A percentile compares a stretch with the other conserved stretches of the same genome.
Conservation (phyloP, 176 grass and related monocot genomes). For the Themeda triandra region DNA sequence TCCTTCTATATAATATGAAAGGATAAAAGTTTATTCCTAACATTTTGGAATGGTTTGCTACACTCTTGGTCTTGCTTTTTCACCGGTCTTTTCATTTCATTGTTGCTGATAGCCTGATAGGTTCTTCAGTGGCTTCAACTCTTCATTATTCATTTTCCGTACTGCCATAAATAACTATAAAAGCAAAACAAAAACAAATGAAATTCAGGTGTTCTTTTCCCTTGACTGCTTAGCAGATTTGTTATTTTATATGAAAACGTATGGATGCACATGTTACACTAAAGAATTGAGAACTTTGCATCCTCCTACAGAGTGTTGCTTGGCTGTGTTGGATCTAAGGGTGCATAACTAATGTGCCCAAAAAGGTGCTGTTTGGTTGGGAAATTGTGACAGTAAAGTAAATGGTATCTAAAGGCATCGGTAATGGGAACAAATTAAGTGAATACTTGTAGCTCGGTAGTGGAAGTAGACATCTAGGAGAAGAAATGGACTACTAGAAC, state of each 20-base stretch:
- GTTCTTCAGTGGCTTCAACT: conserved; percentile 4
- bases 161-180: neutral
- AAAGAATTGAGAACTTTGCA: neutral
- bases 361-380: neutral
- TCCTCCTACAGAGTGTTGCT: neutral
- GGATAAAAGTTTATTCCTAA: conserved; percentile 8
- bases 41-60: neutral
- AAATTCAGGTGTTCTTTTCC: neutral
- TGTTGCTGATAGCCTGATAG: neutral
- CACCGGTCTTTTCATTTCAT: neutral
- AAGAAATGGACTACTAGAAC: neutral
- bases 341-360: neutral
- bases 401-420: neutral
- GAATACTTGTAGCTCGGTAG: neutral
- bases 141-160: neutral
- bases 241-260: neutral
- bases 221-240: neutral
- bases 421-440: neutral
- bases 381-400: neutral
- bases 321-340: neutral
- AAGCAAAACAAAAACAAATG: neutral
- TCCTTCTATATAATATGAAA: conserved; percentile 1
- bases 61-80: neutral
- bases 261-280: neutral
- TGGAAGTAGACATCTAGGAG: neutral